phyloP scores from a whole-genome alignment of 2,329 filamentous ascomycete genomes.

The Cadophora luteo-olivacea region DNA sequence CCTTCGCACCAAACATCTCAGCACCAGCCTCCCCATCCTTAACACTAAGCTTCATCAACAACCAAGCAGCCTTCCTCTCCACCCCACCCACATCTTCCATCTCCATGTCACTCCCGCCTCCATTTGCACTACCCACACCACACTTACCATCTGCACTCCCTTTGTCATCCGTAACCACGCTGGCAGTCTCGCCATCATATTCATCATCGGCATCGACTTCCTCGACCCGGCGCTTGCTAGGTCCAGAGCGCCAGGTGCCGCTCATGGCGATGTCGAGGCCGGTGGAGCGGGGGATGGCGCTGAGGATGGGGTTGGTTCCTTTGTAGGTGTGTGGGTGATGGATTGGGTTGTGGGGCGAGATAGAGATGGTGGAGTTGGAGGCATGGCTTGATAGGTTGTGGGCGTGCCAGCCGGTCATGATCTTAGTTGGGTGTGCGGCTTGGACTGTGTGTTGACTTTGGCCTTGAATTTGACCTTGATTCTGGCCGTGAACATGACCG shows the following conservation, averaged over 20 bases:
- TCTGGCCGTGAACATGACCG: constrained; percentile 19
- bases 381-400: constrained; percentile 40
- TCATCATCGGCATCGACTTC: constrained; percentile 39
- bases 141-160: constrained; percentile 9
- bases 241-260: background rate
- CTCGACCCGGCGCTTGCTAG: constrained; percentile 35
- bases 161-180: constrained; percentile 31
- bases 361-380: constrained; percentile 36
- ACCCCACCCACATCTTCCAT: constrained; percentile 39
- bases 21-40: constrained; percentile 36
- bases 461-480: background rate
- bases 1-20: background rate
- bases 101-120: constrained; percentile 27
- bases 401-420: constrained; percentile 38
- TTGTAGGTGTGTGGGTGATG: constrained; percentile 11
- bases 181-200: constrained; percentile 39
- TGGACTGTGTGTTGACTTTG: background rate
- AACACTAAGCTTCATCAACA: constrained; percentile 56
- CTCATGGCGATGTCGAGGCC: constrained; percentile 27
- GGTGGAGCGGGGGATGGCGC: constrained; percentile 51
- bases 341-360: constrained; percentile 9
- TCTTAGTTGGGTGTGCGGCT: no score
- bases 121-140: background rate
- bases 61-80: constrained; percentile 54
- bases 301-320: constrained; percentile 50